phyloP scores from a whole-genome alignment of 345 rosid species.

The Acer negundo region DNA sequence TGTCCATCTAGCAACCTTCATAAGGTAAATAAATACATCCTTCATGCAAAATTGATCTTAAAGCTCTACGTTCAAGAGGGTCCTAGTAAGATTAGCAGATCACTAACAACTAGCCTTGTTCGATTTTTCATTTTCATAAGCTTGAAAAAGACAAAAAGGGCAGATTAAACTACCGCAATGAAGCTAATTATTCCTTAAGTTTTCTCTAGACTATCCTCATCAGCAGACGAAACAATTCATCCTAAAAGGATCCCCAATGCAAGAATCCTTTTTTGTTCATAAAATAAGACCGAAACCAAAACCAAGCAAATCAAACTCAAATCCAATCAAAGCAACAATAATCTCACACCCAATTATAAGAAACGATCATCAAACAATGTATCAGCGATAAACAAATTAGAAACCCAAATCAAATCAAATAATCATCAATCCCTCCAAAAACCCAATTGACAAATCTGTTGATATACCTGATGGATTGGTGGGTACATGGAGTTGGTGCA shows the following conservation, averaged over 20 bases:
- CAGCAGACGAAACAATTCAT: not conserved
- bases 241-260: not conserved
- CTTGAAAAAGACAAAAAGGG: not conserved
- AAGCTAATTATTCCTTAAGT: not conserved
- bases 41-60: not conserved
- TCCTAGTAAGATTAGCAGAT: not conserved
- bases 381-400: not conserved
- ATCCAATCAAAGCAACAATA: not conserved
- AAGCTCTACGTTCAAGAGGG: not conserved
- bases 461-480: constrained; percentile 92
- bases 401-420: not conserved
- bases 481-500: constrained; percentile 99
- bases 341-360: not conserved
- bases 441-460: constrained; percentile 12
- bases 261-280: not conserved
- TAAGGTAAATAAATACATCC: not conserved
- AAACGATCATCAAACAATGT: not conserved
- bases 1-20: not conserved
- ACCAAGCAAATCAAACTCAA: not conserved
- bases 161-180: not conserved
- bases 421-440: constrained; percentile 3
- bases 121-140: not conserved
- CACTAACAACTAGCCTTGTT: not conserved
- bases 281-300: not conserved
- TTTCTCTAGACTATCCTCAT: not conserved